Percentiles rank a stretch among this genome's conserved stretches.
Evolutionary conservation across 345 rosid genomes (phyloP).

Genomic region (Lumnitzera littorea): DNA sequence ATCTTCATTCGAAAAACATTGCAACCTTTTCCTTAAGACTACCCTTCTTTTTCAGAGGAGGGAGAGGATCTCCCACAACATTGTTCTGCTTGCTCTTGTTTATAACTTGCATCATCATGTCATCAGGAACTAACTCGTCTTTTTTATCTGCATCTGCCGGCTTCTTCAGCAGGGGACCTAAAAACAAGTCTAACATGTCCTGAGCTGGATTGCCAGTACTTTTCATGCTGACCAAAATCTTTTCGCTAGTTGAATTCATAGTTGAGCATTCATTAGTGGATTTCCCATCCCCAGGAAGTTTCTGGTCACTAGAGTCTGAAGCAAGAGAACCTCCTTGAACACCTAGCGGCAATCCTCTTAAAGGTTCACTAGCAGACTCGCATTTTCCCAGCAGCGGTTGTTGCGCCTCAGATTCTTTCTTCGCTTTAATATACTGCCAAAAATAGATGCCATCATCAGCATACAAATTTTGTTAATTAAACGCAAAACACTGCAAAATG

Average conservation of each 20-base stretch:
- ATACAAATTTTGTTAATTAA: background rate
- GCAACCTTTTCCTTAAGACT: slow-evolving; percentile 50
- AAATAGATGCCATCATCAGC: background rate
- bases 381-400: slow-evolving; percentile 2
- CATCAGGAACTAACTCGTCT: slow-evolving; percentile 7
- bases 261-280: slow-evolving; percentile 4
- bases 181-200: slow-evolving; percentile 49
- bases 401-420: slow-evolving; percentile 11
- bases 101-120: slow-evolving; percentile 10
- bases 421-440: background rate
- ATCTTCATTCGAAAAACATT: slow-evolving; percentile 26
- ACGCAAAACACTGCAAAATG: too few relatives aligned
- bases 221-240: slow-evolving; percentile 3
- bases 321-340: slow-evolving; percentile 9
- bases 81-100: slow-evolving; percentile 8
- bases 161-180: slow-evolving; percentile 50
- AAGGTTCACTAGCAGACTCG: slow-evolving; percentile 8
- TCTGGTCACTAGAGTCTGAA: slow-evolving; percentile 6
- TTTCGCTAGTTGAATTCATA: slow-evolving; percentile 6
- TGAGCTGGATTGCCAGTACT: slow-evolving; percentile 37
- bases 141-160: slow-evolving; percentile 18
- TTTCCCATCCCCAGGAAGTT: slow-evolving; percentile 5
- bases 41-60: slow-evolving; percentile 31
- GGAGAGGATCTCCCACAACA: slow-evolving; percentile 16
- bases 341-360: slow-evolving; percentile 3